Conservation (phyloP, 345 rosid genomes). For the Limnanthes douglasii region DNA sequence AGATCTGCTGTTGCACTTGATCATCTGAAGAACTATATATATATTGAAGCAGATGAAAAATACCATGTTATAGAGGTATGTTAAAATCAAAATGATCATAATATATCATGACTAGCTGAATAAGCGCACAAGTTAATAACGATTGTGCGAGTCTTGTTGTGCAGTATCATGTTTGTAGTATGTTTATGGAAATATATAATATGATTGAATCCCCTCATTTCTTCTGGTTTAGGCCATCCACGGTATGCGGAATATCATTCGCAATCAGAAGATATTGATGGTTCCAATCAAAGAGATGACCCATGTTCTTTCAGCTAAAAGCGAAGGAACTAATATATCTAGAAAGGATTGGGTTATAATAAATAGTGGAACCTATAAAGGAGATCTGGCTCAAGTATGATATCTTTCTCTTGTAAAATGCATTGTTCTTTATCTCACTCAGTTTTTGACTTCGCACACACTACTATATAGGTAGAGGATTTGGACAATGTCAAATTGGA, state of each 20-base stretch:
- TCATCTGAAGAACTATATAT: constrained; percentile 82
- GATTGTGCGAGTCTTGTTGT: too few species aligned
- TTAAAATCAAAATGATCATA: not conserved
- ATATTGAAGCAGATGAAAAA: constrained; percentile 87
- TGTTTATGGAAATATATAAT: constrained; percentile 4
- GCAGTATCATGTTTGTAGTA: constrained; percentile 3
- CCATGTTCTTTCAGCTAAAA: constrained; percentile 93
- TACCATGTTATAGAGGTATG: constrained; percentile 91
- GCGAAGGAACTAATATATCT: constrained; percentile 81
- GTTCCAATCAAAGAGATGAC: constrained; percentile 97
- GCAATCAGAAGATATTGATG: constrained; percentile 58
- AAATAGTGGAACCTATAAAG: constrained; percentile 88
- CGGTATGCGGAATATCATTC: constrained; percentile 69
- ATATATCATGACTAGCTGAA: not conserved
- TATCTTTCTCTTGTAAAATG: constrained; percentile 7
- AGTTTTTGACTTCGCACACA: not conserved
- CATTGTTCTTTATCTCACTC: not conserved
- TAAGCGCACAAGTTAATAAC: too few species aligned
- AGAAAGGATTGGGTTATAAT: constrained; percentile 95
- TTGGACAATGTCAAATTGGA: constrained; percentile 92
- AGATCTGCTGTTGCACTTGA: constrained; percentile 82
- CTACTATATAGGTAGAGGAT: constrained; percentile 54
- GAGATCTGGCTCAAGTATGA: constrained; percentile 86
- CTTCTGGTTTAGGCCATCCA: constrained; percentile 72
- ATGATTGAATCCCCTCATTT: not conserved